Evolutionary conservation across 805 yeast species (phyloP), one percentile per base, ranked within the genome.

Genomic region (Wickerhamomyces subpelliculosus): DNA sequence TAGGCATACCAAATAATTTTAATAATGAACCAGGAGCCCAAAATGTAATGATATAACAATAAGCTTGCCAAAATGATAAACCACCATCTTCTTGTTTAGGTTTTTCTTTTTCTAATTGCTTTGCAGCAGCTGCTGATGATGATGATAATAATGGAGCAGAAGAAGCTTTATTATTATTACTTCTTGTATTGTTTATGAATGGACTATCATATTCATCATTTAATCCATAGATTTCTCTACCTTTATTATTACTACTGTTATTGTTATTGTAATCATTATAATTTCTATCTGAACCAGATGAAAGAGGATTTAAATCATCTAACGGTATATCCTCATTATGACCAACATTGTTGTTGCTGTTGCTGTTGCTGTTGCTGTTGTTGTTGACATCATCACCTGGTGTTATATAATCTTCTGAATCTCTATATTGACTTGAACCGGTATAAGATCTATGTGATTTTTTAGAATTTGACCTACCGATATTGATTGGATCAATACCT

Each of bases 11-110:
- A 60, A 77, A 83, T 32, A 84, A 58, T 32, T 64, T 65, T 51
- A 88, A 62, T 25, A 87, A 45, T 0, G 88, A 80, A 3, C 82
- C 74, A 1, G 97, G 95, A 3, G 95, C 94, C 93, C 96, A 90
- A 58, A 87, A 87, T 0, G 98, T 89, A 26, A 93, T 64, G 8
- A 73, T 49, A 47, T 78, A 76, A 57, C 96, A 88, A 62, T 87
- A 93, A 0, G 78, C 62, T 47, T 75, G 73, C 98, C 98, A 93
- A n/a, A 74, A 39, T 39, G 75, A 56, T 39, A 58, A 46, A 16
- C 41, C 36, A 31, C 34, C 20, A 29, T 45, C 40, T 37, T 48
- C 29, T 29, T 45, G 33, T 34, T 45, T 17, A 25, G 32, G 8
- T 26, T 33, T 34, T 10, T 6, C 9, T 6, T 12, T 16, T n/a